A percentile compares a stretch with the other conserved stretches of the same genome.
Evolutionary conservation across 2,329 filamentous ascomycete genomes (phyloP).

Genomic region (Exophiala spinifera): DNA sequence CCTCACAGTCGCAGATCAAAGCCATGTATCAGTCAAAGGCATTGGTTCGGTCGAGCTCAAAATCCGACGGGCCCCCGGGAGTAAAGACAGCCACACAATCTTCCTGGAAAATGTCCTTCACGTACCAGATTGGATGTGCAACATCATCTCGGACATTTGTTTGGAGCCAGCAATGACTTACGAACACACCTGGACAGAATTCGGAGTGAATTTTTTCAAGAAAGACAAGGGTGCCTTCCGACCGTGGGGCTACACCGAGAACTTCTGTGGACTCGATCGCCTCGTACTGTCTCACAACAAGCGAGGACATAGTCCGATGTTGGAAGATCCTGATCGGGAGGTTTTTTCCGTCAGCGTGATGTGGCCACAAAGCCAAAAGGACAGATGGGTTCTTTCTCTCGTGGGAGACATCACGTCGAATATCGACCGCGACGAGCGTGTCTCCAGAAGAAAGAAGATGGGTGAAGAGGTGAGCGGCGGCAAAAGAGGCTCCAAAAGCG

Average conservation of each 20-base stretch:
- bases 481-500: constrained; percentile 14
- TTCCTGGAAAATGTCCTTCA: constrained; percentile 36
- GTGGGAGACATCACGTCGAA: constrained; percentile 9
- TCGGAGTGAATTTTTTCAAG: constrained; percentile 27
- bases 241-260: constrained; percentile 29
- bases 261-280: constrained; percentile 29
- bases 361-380: constrained; percentile 28
- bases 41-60: constrained; percentile 35
- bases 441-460: constrained; percentile 8
- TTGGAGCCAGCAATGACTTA: constrained; percentile 18
- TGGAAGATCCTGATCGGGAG: constrained; percentile 29
- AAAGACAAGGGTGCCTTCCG: constrained; percentile 17
- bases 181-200: constrained; percentile 28
- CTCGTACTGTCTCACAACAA: constrained; percentile 22
- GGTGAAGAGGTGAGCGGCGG: constrained; percentile 6
- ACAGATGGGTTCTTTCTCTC: constrained; percentile 22
- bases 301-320: constrained; percentile 28
- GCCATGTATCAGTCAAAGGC: constrained; percentile 31
- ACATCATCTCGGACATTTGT: constrained; percentile 29
- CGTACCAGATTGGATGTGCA: constrained; percentile 36
- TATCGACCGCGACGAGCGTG: constrained; percentile 15
- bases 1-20: constrained; percentile 26
- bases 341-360: constrained; percentile 29
- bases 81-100: constrained; percentile 29
- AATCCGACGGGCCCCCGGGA: constrained; percentile 27